Evolutionary conservation across 2,329 filamentous ascomycete species (phyloP), one percentile per base, ranked within the genome.

Genomic region (Fusarium armeniacum): DNA sequence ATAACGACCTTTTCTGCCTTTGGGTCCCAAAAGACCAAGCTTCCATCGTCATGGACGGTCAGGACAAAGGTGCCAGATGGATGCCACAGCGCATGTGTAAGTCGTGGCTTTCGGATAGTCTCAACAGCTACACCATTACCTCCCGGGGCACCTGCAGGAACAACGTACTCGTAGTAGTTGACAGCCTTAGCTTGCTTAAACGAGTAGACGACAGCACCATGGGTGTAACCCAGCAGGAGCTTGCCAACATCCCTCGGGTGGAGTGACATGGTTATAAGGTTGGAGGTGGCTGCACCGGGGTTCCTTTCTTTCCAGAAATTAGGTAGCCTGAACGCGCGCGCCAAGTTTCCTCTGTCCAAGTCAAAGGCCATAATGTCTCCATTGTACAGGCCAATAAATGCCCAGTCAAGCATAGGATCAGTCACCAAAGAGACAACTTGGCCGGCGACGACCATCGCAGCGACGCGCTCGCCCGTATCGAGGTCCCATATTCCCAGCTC

Each of bases 351-450:
- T 62, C 94, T 87, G 76, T 98, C 96, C 58, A 99, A 84, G 78
- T 99, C 96, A 77, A 95, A 99, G n/a, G 93, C 93, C 63, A 95
- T 86, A 13, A 98, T 85, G 61, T 98, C 94, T 64, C 95, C 94
- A 75, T 87, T 92, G 69, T 92, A 89, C 67, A 94, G 83, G 15
- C 94, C 96, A 45, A 98, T 83, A 66, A 99, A 91, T 38, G 91
- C 93, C 89, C 97, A 99, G 79, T 99, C 96, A 64, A 99, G 84
- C 82, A 93, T 93, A 1, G 95, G 93, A 77, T 99, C 96, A 10
- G 92, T 94, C 60, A 91, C 85, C 74, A 98, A 78, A 33, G 88
- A 87, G 16, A 89, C 90, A 22, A 94, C 92, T 50, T 89, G 86
- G 8, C 93, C 94, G 1, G 93, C 92, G 12, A 93, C 90, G 6